A percentile compares a stretch with the other conserved stretches of the same genome.
These are phyloP conservation scores for Phialemoniopsis sp. DNA, from an alignment of 2,329 filamentous ascomycete genomes.

Conservation along the genomic window DNA sequence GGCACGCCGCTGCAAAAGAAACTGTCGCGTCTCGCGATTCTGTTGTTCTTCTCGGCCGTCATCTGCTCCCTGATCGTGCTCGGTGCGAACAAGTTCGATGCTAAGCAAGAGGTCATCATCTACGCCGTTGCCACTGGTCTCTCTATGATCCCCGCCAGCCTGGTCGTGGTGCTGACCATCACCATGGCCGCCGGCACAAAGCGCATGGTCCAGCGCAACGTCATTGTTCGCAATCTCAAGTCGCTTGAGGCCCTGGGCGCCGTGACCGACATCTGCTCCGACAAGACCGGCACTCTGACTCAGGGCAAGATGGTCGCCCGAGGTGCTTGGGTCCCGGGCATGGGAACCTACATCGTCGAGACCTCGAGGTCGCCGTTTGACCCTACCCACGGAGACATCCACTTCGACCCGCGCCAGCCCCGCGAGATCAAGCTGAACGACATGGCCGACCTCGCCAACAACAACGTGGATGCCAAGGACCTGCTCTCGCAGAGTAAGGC, in stretches of 20 bases:
- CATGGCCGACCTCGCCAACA: too few relatives aligned
- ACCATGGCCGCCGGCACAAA: slow-evolving; percentile 60
- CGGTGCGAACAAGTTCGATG: slow-evolving; percentile 50
- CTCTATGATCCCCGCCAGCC: slow-evolving; percentile 58
- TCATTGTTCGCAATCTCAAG: slow-evolving; percentile 53
- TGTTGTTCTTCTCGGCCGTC: slow-evolving; percentile 60
- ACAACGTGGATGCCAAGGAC: background rate
- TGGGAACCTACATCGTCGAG: slow-evolving; percentile 48
- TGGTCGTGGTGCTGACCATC: slow-evolving; percentile 64
- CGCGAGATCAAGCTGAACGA: too few relatives aligned
- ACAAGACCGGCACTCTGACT: slow-evolving; percentile 63
- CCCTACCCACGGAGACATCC: slow-evolving; percentile 27
- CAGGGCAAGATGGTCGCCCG: slow-evolving; percentile 58
- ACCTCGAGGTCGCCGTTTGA: slow-evolving; percentile 49
- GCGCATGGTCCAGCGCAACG: slow-evolving; percentile 36
- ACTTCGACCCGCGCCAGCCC: too few relatives aligned
- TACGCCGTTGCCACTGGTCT: slow-evolving; percentile 57
- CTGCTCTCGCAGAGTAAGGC: slow-evolving; percentile 34
- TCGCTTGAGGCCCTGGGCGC: slow-evolving; percentile 52
- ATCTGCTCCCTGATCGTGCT: slow-evolving; percentile 63
- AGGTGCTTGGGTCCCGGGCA: slow-evolving; percentile 55
- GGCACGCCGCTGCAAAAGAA: slow-evolving; percentile 66
- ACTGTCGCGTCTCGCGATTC: slow-evolving; percentile 58
- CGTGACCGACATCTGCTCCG: slow-evolving; percentile 54
- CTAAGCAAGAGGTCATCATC: slow-evolving; percentile 53